A percentile compares a stretch with the other conserved stretches of the same genome.
These are phyloP conservation scores for Patellifolia procumbens DNA, from an alignment of 179 eudicot genomes.

Conservation along the genomic window DNA sequence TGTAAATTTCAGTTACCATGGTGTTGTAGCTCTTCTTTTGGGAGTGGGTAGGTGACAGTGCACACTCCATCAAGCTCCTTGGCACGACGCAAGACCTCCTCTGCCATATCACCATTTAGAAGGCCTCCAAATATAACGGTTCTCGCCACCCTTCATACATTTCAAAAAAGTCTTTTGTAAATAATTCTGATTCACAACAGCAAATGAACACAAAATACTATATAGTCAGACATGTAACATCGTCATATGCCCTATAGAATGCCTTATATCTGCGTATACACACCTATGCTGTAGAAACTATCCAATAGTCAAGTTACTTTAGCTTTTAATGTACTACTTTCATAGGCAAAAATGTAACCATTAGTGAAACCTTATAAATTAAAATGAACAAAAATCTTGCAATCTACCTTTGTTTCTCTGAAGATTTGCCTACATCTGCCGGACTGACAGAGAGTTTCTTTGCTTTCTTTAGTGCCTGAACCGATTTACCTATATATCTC, in stretches of 20 bases:
- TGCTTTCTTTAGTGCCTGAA: slow-evolving; percentile 35
- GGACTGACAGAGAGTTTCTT: slow-evolving; percentile 27
- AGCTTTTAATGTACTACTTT: background rate
- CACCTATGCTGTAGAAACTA: background rate
- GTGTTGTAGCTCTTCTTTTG: slow-evolving; percentile 64
- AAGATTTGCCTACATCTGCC: slow-evolving; percentile 42
- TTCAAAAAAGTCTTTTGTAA: slow-evolving; percentile 1
- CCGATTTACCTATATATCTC: slow-evolving; percentile 31
- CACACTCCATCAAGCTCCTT: slow-evolving; percentile 69
- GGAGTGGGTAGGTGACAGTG: slow-evolving; percentile 78
- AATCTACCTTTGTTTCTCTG: slow-evolving; percentile 75
- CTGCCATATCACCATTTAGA: slow-evolving; percentile 61
- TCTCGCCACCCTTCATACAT: slow-evolving; percentile 76
- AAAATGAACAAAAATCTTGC: background rate
- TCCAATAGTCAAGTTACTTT: background rate
- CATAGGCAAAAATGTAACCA: background rate
- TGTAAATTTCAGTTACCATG: slow-evolving; percentile 53
- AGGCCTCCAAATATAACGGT: slow-evolving; percentile 86
- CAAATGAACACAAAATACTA: background rate
- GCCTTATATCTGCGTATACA: background rate
- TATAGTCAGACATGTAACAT: background rate
- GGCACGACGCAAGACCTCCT: slow-evolving; percentile 63
- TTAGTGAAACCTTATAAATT: slow-evolving; percentile 13
- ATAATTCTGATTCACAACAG: slow-evolving; percentile 10
- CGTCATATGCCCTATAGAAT: slow-evolving; percentile 1